Conservation (phyloP, 192 early-diverging fungal species). For the Allomyces javanicus region DNA sequence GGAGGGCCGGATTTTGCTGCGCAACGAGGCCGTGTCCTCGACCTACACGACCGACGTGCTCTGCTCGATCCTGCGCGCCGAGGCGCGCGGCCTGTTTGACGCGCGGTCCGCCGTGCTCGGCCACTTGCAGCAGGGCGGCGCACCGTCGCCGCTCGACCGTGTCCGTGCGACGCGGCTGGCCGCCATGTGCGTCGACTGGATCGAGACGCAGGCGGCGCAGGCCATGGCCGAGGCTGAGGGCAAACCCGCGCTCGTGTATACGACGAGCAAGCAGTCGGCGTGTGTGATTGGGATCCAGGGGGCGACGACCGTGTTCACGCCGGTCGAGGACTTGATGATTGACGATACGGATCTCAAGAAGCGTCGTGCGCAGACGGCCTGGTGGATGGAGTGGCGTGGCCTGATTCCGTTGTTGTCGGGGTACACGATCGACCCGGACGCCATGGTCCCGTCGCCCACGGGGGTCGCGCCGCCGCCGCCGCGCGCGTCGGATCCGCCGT, state of each 20-base stretch:
- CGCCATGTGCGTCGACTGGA: slow-evolving; percentile 35
- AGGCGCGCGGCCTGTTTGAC: slow-evolving; percentile 74
- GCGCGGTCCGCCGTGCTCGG: slow-evolving; percentile 77
- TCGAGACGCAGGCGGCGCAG: background rate
- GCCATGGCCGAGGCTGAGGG: too few species aligned
- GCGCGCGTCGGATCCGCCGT: too few species aligned
- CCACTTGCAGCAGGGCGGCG: slow-evolving; percentile 87
- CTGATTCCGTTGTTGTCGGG: background rate
- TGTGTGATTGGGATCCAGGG: slow-evolving; percentile 32
- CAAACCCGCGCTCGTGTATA: slow-evolving; percentile 12
- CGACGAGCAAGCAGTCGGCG: slow-evolving; percentile 13
- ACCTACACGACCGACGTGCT: slow-evolving; percentile 85
- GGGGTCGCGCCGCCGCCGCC: too few species aligned
- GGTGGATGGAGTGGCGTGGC: background rate
- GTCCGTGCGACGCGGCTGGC: slow-evolving; percentile 78
- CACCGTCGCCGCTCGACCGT: slow-evolving; percentile 84
- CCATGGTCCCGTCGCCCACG: too few species aligned
- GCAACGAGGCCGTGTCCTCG: slow-evolving; percentile 48
- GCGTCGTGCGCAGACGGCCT: background rate
- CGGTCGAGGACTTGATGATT: slow-evolving; percentile 16
- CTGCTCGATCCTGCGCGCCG: slow-evolving; percentile 62
- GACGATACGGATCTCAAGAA: slow-evolving; percentile 4
- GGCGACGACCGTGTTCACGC: slow-evolving; percentile 22
- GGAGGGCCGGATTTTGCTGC: slow-evolving; percentile 76
- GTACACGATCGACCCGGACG: background rate